These are phyloP conservation scores for Rhodocollybia butyracea DNA, from an alignment of 768 basidiomycete genomes.

Conservation along the genomic window DNA sequence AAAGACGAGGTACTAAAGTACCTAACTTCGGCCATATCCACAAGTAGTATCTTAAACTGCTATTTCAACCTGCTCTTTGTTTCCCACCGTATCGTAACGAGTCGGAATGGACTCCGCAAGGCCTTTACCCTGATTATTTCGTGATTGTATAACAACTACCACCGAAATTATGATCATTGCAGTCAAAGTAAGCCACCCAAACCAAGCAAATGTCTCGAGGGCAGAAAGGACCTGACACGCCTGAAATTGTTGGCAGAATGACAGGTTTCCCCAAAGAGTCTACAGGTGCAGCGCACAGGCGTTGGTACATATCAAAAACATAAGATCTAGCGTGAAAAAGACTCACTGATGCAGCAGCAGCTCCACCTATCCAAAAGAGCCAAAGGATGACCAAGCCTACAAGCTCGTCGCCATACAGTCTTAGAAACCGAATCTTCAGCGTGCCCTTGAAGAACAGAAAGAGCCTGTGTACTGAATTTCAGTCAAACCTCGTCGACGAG, in stretches of 20 bases:
- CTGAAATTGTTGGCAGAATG: constrained; percentile 6
- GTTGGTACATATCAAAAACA: not conserved
- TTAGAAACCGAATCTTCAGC: constrained; percentile 55
- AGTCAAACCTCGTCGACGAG: not conserved
- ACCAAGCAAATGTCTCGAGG: not conserved
- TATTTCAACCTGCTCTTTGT: not conserved
- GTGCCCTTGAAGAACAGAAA: constrained; percentile 53
- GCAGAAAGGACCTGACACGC: constrained; percentile 3
- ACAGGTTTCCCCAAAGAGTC: constrained; percentile 1
- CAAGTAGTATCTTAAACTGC: not conserved
- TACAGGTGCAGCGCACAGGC: not conserved
- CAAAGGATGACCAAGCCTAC: constrained; percentile 62
- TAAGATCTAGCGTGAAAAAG: not conserved
- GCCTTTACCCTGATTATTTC: not conserved
- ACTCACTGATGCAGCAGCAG: constrained; percentile 64
- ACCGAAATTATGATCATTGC: not conserved
- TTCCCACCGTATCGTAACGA: not conserved
- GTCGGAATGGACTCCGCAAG: constrained; percentile 1
- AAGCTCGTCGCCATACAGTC: constrained; percentile 55
- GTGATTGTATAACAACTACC: not conserved
- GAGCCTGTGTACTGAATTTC: constrained; percentile 8
- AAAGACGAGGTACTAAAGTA: not conserved
- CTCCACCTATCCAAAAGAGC: constrained; percentile 72
- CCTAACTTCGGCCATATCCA: not conserved
- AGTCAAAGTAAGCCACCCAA: constrained; percentile 1